These are phyloP conservation scores for Apostasia shenzhenica DNA, from an alignment of 106 monocot genomes.

Conservation along the genomic window DNA sequence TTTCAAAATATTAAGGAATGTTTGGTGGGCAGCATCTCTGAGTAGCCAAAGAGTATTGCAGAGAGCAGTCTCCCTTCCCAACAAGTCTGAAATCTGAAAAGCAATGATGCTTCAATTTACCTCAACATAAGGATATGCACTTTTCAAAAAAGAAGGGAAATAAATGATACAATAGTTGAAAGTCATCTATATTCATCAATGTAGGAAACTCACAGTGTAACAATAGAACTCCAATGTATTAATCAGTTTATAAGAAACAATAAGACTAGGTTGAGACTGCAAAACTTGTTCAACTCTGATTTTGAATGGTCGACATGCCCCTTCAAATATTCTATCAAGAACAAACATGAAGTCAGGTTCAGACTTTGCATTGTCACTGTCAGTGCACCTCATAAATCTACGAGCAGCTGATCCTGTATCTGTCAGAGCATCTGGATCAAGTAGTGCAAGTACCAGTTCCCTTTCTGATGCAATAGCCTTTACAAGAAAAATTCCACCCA, in stretches of 20 bases:
- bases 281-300: slow-evolving; percentile 98
- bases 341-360: slow-evolving; percentile 62
- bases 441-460: slow-evolving; percentile 73
- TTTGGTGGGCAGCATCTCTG: slow-evolving; percentile 84
- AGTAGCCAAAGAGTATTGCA: slow-evolving; percentile 79
- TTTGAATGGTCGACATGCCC: slow-evolving; percentile 95
- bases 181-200: neutral
- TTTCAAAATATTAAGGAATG: slow-evolving; percentile 83
- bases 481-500: slow-evolving; percentile 8
- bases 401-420: slow-evolving; percentile 46
- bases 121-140: slow-evolving; percentile 4
- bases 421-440: slow-evolving; percentile 66
- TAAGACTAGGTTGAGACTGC: slow-evolving; percentile 88
- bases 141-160: neutral
- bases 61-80: slow-evolving; percentile 86
- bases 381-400: slow-evolving; percentile 27
- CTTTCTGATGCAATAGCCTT: slow-evolving; percentile 98
- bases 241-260: slow-evolving; percentile 77
- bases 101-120: slow-evolving; percentile 4
- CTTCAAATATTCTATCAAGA: slow-evolving; percentile 99
- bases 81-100: slow-evolving; percentile 78
- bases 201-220: slow-evolving; percentile 62
- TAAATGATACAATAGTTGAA: neutral
- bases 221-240: slow-evolving; percentile 91
- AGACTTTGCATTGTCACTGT: slow-evolving; percentile 50